Evolutionary conservation across 2,329 filamentous ascomycete species (phyloP).

Genomic region (Cytospora chrysosperma): DNA sequence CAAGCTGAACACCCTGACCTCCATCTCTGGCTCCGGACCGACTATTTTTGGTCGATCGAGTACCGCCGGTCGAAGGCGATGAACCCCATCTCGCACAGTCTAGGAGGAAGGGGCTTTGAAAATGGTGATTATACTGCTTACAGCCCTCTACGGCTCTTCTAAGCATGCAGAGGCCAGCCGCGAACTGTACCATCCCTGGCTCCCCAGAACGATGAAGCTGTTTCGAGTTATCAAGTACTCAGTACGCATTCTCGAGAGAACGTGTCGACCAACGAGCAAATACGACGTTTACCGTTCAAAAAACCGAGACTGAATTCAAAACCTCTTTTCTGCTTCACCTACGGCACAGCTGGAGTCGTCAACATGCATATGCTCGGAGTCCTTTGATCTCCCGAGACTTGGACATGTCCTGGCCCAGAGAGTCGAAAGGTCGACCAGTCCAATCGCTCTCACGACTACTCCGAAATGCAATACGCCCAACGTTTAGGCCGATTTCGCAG

Average conservation of each 20-base stretch:
- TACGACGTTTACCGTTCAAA: neutral
- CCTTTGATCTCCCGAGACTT: neutral
- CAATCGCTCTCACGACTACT: neutral
- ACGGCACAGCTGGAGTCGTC: neutral
- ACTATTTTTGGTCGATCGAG: constrained; percentile 11
- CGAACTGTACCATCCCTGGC: neutral
- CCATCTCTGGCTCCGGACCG: constrained; percentile 51
- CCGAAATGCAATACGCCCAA: neutral
- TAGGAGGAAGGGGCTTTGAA: neutral
- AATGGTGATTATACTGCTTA: neutral
- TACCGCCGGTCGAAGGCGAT: neutral
- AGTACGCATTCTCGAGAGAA: too few relatives aligned
- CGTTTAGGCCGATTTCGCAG: neutral
- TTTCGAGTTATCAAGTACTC: too few relatives aligned
- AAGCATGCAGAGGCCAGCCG: neutral
- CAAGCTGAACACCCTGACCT: constrained; percentile 61
- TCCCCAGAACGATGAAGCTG: neutral
- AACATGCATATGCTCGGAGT: neutral
- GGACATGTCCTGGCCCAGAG: neutral
- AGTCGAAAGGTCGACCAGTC: neutral
- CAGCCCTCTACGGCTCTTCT: neutral
- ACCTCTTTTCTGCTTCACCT: neutral
- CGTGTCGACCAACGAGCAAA: neutral
- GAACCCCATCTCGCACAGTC: neutral
- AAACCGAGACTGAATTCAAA: neutral